Base-by-base conservation (phyloP, 768 basidiomycete genomes). In the Wakefieldia striispora region DNA sequence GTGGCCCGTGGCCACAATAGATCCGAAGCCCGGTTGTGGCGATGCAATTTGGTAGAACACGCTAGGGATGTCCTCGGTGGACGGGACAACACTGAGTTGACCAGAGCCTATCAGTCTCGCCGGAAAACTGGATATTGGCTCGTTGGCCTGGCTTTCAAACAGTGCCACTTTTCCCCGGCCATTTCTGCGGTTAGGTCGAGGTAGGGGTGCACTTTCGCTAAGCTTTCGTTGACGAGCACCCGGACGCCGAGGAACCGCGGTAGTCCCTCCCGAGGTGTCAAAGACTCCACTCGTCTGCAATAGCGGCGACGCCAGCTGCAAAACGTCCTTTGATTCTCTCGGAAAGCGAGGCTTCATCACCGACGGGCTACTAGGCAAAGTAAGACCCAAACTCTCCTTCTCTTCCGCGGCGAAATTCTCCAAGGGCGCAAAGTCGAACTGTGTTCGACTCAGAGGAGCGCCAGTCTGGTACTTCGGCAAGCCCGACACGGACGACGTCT, bases 91-190 rank as follows among this genome's bases (percentile, higher is more conserved):
- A 43, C 70, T 75, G 47, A 72, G 71, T 58, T 65, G 59, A 55
- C 63, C 53, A 27, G 45, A 33, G 14, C 40, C 43, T 43, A 60
- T 11, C 21, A 76, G 52, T 41, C 73, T 70, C 10, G 67, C 61
- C 12, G 76, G 72, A 51, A 84, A 72, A 14, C 77, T 70, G 1
- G 78, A 74, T 1, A 74, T 75, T 1, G 74, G 70, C 24, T 80
- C 80, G 20, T 75, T 76, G 1, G 70, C 65, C 20, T 71, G 73
- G 44, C 74, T 69, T 55, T 98, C 97, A 63, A 98, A 98, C 3
- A 95, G 71, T 0, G 94, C 95, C 66, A 98, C 79, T 69, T 97
- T 98, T 17, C 89, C 91, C 39, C 82, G 79, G 31, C 79, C 75
- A 20, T 75, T 79, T 60, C 76, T 83, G 40, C 81, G 76, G 45